Base-by-base conservation (phyloP, 495 filamentous ascomycete species). In the Lentithecium fluviatile region DNA sequence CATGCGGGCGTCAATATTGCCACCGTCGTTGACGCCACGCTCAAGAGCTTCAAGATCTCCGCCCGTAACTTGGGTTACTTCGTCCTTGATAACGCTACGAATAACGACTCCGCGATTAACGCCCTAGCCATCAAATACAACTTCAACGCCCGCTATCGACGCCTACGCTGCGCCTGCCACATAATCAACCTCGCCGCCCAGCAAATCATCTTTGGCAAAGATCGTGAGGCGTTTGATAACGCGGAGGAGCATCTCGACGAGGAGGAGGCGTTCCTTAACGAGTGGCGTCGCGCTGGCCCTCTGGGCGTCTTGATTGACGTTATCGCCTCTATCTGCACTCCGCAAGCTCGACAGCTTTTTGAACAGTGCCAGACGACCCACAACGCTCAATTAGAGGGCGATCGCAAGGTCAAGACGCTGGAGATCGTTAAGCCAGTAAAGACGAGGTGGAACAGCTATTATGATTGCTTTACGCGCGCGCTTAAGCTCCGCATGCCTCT, bases 191-290 rank as follows among this genome's bases (percentile, higher is more conserved):
- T n/a, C n/a, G n/a, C n/a, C n/a, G n/a, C n/a, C n/a, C 20, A 58
- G 23, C 2, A 37, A 24, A 26, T 58, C 26, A 49, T 58, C 51
- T 58, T 36, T 36, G 29, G 55, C 17, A 49, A 50, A 25, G 55
- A 58, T 29, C 8, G 21, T 12, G 34, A 58, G 2, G 55, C 55
- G 2, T 58, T 49, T 49, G 43, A 6, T 37, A 50, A 25, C 45
- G 50, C 32, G 2, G 21, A 15, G 34, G 50, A 1, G 55, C 55
- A 20, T 50, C 17, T 58, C 2, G 6, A 34, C 1, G 29, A 58
- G 7, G 29, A 58, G 45, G 45, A 49, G 23, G 19, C 11, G 43
- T 25, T 58, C 25, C 6, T 49, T 4, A 25, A 36, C 1, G 20
- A 56, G 24, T 56, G 19, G 53, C 23, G 24, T 3, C 20, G 15